Percentiles rank a stretch among this genome's conserved stretches.
These are phyloP conservation scores for Tremella fuciformis DNA, from an alignment of 768 basidiomycete genomes.

Conservation along the genomic window DNA sequence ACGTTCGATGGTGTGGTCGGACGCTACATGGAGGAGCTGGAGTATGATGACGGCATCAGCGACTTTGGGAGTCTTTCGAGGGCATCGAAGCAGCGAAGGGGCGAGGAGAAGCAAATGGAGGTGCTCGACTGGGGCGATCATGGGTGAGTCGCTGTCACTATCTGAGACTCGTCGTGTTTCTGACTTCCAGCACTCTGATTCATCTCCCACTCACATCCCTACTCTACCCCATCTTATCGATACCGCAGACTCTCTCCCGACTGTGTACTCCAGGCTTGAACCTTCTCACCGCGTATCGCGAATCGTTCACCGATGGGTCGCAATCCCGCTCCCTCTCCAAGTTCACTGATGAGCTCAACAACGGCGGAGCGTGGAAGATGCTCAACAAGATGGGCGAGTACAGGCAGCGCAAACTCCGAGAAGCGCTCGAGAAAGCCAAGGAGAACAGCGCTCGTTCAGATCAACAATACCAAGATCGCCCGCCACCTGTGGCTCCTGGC, in stretches of 20 bases:
- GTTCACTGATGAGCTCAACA: slow-evolving; percentile 16
- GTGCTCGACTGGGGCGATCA: slow-evolving; percentile 40
- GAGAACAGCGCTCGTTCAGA: too few species aligned
- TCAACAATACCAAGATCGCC: too few species aligned
- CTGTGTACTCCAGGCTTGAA: slow-evolving; percentile 25
- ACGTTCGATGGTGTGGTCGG: slow-evolving; percentile 41
- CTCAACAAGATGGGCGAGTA: slow-evolving; percentile 22
- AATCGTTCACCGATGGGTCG: slow-evolving; percentile 33
- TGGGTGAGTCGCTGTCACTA: slow-evolving; percentile 29
- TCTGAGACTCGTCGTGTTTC: background rate
- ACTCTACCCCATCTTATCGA: slow-evolving; percentile 33
- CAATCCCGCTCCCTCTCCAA: slow-evolving; percentile 22
- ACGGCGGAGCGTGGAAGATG: slow-evolving; percentile 24
- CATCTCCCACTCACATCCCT: slow-evolving; percentile 36
- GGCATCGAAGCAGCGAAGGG: slow-evolving; percentile 18
- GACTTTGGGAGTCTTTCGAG: slow-evolving; percentile 35
- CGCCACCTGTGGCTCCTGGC: too few species aligned
- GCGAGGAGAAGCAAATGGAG: slow-evolving; percentile 22
- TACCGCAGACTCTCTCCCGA: slow-evolving; percentile 21
- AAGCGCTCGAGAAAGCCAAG: too few species aligned
- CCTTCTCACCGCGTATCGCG: slow-evolving; percentile 24
- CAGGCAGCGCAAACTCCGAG: too few species aligned
- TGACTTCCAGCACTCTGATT: slow-evolving; percentile 24
- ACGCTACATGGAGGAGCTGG: slow-evolving; percentile 46
- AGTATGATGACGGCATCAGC: slow-evolving; percentile 37